A percentile compares a stretch with the other conserved stretches of the same genome.
Conservation (phyloP, 371 early-diverging fungal species). For the Cokeromyces recurvatus region DNA sequence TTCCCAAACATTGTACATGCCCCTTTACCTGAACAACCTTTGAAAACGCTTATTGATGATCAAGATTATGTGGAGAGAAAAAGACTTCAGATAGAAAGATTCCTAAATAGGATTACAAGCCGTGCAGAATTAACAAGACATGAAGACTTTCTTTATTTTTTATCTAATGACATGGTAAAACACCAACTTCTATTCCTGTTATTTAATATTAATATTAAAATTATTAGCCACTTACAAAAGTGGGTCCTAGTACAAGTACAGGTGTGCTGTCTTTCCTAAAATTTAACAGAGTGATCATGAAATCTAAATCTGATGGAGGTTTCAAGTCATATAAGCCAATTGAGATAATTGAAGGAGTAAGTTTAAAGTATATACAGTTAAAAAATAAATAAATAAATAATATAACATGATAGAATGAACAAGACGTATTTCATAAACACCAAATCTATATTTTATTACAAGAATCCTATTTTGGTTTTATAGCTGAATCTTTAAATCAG, state of each 20-base stretch:
- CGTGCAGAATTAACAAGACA: constrained; percentile 39
- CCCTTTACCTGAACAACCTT: constrained; percentile 52
- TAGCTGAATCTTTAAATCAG: constrained; percentile 41
- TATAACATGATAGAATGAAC: constrained; percentile 41
- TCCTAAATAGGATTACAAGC: constrained; percentile 42
- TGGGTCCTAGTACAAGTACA: constrained; percentile 25
- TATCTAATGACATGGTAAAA: constrained; percentile 59
- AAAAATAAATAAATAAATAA: too few species aligned
- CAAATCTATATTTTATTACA: constrained; percentile 52
- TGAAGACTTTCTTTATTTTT: constrained; percentile 45
- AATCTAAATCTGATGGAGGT: constrained; percentile 47
- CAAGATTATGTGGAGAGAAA: constrained; percentile 62
- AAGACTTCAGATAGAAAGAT: constrained; percentile 49
- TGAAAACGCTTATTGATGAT: constrained; percentile 47
- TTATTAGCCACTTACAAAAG: constrained; percentile 36
- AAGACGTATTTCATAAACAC: constrained; percentile 55
- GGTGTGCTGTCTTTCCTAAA: constrained; percentile 43
- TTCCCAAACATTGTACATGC: constrained; percentile 42
- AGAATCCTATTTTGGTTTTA: constrained; percentile 49
- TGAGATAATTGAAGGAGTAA: constrained; percentile 54
- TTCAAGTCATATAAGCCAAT: constrained; percentile 50
- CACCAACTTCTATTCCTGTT: background rate
- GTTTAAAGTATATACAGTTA: background rate
- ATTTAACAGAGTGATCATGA: constrained; percentile 43
- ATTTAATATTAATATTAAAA: background rate